Percentiles rank a stretch among this genome's conserved stretches.
Evolutionary conservation across 139 green algal species (phyloP).

Genomic region (Tetraselmis striata): DNA sequence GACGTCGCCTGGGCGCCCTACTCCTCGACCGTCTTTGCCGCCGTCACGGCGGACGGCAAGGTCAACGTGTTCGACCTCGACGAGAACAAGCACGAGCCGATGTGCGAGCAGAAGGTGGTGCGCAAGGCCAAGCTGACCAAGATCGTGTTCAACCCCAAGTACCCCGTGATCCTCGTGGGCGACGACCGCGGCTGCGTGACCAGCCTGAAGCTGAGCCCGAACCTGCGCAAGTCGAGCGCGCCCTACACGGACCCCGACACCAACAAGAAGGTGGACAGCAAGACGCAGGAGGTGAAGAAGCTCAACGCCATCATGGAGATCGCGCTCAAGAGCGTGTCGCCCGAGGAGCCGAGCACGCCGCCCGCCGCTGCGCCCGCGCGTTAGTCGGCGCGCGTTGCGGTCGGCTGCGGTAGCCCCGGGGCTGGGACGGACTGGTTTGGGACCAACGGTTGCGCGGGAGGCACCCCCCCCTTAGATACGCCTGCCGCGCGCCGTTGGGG

Average conservation of each 20-base stretch:
- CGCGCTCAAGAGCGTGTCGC: constrained; percentile 43
- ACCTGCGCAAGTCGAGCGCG: constrained; percentile 56
- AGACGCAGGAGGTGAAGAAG: constrained; percentile 37
- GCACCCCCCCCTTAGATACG: too few relatives aligned
- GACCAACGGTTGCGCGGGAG: too few relatives aligned
- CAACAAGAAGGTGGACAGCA: not conserved
- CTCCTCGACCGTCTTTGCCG: constrained; percentile 79
- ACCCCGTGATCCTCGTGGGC: constrained; percentile 84
- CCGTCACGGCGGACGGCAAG: constrained; percentile 69
- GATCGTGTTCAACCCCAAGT: constrained; percentile 78
- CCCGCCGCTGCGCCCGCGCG: too few relatives aligned
- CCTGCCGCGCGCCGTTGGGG: too few relatives aligned
- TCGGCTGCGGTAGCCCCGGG: too few relatives aligned
- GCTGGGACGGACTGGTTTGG: too few relatives aligned
- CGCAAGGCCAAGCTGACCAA: constrained; percentile 76
- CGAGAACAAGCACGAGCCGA: constrained; percentile 65
- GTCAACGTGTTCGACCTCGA: constrained; percentile 83
- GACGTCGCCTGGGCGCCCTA: constrained; percentile 87
- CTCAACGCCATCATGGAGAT: constrained; percentile 62
- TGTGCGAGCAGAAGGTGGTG: constrained; percentile 83
- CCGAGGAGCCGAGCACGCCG: not conserved
- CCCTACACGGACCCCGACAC: constrained; percentile 1
- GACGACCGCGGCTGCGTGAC: constrained; percentile 76
- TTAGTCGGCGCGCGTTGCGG: too few relatives aligned
- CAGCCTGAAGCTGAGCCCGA: constrained; percentile 85